These are phyloP conservation scores for Kuraishia borneana DNA, from an alignment of 805 yeast species.

Conservation along the genomic window DNA sequence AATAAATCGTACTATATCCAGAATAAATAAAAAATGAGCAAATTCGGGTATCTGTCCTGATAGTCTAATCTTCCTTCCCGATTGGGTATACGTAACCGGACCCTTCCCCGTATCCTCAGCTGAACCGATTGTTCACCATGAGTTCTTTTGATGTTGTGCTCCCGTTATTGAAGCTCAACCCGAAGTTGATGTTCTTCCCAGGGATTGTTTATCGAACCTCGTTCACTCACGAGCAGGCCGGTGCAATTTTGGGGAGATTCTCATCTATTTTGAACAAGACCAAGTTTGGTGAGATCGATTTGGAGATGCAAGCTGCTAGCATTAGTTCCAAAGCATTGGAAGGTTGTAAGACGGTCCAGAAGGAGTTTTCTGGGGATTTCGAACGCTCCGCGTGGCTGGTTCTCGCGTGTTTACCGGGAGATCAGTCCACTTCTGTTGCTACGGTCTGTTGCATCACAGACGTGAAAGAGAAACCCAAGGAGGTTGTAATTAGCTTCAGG, in stretches of 20 bases:
- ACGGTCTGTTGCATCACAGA: conserved; percentile 38
- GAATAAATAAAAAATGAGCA: too few species aligned
- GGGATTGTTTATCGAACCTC: conserved; percentile 54
- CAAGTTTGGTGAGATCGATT: not conserved
- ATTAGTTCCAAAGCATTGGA: not conserved
- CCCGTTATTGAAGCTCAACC: conserved; percentile 11
- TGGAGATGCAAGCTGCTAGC: not conserved
- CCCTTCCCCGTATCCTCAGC: too few species aligned
- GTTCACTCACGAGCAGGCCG: conserved; percentile 34
- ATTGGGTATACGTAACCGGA: too few species aligned
- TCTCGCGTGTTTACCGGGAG: conserved; percentile 17
- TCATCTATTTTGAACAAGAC: not conserved
- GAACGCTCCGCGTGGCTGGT: conserved; percentile 5
- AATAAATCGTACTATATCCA: too few species aligned
- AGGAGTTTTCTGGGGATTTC: not conserved
- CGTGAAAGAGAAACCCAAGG: conserved; percentile 29
- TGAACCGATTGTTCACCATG: too few species aligned
- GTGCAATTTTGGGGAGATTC: conserved; percentile 22
- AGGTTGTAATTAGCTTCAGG: conserved; percentile 33
- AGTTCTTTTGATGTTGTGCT: conserved; percentile 7
- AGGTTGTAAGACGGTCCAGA: not conserved
- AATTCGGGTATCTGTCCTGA: too few species aligned
- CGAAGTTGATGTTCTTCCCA: conserved; percentile 37
- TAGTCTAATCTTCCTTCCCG: too few species aligned
- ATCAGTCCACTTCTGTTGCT: conserved; percentile 10